phyloP scores from a whole-genome alignment of 2,329 filamentous ascomycete species.

The Dactylellina drechsleri region DNA sequence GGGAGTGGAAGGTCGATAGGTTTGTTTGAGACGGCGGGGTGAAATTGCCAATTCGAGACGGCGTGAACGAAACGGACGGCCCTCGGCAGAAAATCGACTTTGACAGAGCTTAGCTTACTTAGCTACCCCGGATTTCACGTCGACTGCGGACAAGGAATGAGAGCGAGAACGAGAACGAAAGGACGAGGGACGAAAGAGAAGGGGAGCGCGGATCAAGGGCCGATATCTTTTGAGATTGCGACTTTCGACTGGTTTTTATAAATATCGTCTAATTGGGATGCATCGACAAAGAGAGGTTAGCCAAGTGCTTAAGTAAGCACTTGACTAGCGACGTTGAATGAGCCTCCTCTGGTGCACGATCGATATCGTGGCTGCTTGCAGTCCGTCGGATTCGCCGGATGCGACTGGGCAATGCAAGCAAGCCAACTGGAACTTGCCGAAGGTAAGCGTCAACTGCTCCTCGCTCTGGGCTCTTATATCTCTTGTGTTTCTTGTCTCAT shows the following conservation, averaged over 20 bases:
- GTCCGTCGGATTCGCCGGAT: too few species aligned
- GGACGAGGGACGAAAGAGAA: too few species aligned
- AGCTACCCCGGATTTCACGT: slow-evolving; percentile 39
- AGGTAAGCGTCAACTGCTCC: slow-evolving; percentile 30
- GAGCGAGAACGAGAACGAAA: neutral
- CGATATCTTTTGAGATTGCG: neutral
- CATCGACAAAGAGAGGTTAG: too few species aligned
- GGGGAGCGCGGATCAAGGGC: too few species aligned
- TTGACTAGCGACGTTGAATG: too few species aligned
- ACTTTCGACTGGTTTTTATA: too few species aligned
- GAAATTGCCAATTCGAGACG: slow-evolving; percentile 40
- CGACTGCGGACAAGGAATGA: slow-evolving; percentile 17
- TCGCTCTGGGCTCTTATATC: neutral
- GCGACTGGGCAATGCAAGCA: too few species aligned
- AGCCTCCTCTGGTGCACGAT: too few species aligned
- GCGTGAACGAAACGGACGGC: slow-evolving; percentile 6
- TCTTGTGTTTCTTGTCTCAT: slow-evolving; percentile 11
- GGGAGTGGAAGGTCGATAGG: slow-evolving; percentile 47
- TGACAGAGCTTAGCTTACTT: neutral
- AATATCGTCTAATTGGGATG: too few species aligned
- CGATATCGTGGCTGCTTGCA: too few species aligned
- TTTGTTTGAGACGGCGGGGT: slow-evolving; percentile 18
- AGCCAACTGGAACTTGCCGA: slow-evolving; percentile 32
- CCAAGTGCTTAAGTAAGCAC: too few species aligned
- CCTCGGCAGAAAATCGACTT: slow-evolving; percentile 48